Percentiles rank a stretch among this genome's conserved stretches.
These are phyloP conservation scores for Balamuthia mandrillaris DNA, from an alignment of 208 protist species.

Conservation along the genomic window DNA sequence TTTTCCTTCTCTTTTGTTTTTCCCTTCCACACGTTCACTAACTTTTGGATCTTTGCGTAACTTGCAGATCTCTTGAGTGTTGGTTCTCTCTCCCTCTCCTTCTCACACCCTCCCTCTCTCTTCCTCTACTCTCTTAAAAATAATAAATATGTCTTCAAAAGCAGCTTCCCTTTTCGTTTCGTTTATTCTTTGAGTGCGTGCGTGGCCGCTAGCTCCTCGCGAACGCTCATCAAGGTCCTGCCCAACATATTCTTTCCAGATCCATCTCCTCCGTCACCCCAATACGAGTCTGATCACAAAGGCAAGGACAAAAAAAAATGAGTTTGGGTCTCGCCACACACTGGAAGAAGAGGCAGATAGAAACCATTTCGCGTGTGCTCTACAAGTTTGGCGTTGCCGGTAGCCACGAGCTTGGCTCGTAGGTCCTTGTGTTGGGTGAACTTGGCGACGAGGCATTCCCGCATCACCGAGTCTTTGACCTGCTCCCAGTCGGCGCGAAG, in stretches of 20 bases:
- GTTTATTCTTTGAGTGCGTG: too few relatives aligned
- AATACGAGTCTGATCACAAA: not conserved
- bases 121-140: too few relatives aligned
- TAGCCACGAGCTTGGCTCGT: not conserved
- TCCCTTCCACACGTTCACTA: too few relatives aligned
- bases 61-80: too few relatives aligned
- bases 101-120: too few relatives aligned
- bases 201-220: not conserved
- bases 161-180: too few relatives aligned
- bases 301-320: not conserved
- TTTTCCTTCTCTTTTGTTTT: too few relatives aligned
- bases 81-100: too few relatives aligned
- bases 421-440: constrained; percentile 31
- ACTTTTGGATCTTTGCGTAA: too few relatives aligned
- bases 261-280: constrained; percentile 26
- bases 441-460: not conserved
- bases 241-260: constrained; percentile 22
- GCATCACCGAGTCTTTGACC: constrained; percentile 32
- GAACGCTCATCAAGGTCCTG: not conserved
- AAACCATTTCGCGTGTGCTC: constrained; percentile 19
- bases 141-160: too few relatives aligned
- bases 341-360: too few relatives aligned
- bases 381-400: not conserved
- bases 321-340: too few relatives aligned
- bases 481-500: not conserved